These are phyloP conservation scores for Eremothecium sinecaudum DNA, from an alignment of 1,139 yeast species.

Conservation along the genomic window DNA sequence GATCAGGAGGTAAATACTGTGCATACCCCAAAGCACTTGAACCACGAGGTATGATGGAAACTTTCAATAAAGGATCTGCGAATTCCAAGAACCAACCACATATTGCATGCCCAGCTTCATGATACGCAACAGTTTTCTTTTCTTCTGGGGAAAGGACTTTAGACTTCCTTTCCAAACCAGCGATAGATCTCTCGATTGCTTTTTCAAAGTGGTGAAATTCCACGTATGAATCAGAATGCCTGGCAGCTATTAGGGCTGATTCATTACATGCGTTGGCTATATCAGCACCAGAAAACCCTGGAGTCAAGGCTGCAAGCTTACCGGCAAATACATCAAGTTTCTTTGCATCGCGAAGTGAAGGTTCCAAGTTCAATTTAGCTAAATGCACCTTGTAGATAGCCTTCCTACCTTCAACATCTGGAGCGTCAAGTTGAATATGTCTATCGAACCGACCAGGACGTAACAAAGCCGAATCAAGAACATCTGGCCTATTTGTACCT, in stretches of 20 bases:
- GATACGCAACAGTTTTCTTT: constrained; percentile 85
- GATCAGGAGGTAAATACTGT: constrained; percentile 91
- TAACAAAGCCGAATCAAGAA: constrained; percentile 80
- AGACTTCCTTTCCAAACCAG: constrained; percentile 88
- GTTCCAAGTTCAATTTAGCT: constrained; percentile 47
- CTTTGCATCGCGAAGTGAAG: constrained; percentile 14
- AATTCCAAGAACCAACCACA: constrained; percentile 90
- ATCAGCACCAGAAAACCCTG: constrained; percentile 97
- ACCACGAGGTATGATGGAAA: constrained; percentile 93
- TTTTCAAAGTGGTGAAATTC: constrained; percentile 76
- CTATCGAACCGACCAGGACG: constrained; percentile 98
- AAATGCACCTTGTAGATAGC: constrained; percentile 84
- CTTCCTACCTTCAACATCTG: constrained; percentile 88
- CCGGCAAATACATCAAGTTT: constrained; percentile 56
- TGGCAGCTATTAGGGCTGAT: constrained; percentile 93
- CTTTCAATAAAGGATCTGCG: constrained; percentile 91
- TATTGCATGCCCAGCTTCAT: constrained; percentile 97
- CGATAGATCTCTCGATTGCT: constrained; percentile 95
- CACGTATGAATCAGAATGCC: constrained; percentile 62
- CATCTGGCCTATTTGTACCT: constrained; percentile 94
- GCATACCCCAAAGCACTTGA: constrained; percentile 98
- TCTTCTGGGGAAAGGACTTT: constrained; percentile 76
- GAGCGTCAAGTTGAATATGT: constrained; percentile 82
- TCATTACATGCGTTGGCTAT: constrained; percentile 96
- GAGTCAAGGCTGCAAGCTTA: constrained; percentile 87